Conservation (phyloP, 352 stramenopile species). For the Phytophthora europaea region DNA sequence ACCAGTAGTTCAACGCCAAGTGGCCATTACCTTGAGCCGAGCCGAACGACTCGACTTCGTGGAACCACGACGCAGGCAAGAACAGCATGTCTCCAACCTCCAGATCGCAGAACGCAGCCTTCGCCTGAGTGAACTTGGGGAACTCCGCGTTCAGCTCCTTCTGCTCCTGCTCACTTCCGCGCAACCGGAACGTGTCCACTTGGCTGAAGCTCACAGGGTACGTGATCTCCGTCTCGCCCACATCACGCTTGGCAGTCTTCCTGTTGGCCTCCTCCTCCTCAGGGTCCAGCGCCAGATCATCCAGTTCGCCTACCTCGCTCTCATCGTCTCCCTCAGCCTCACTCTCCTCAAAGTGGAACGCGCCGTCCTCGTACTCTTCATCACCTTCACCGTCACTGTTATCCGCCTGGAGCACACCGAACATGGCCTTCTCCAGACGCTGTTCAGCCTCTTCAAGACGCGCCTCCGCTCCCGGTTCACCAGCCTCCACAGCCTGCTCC, state of each 20-base stretch:
- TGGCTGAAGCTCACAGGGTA: slow-evolving; percentile 84
- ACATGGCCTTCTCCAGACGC: slow-evolving; percentile 75
- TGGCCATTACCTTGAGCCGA: slow-evolving; percentile 64
- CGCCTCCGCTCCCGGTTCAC: slow-evolving; percentile 53
- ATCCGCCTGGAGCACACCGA: slow-evolving; percentile 79
- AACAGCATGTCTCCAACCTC: slow-evolving; percentile 96
- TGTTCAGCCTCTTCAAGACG: slow-evolving; percentile 70
- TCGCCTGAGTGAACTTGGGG: slow-evolving; percentile 65
- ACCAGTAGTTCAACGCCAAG: slow-evolving; percentile 92
- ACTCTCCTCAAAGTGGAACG: slow-evolving; percentile 69
- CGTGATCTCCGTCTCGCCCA: slow-evolving; percentile 64
- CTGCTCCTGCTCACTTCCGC: slow-evolving; percentile 33
- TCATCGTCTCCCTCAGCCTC: slow-evolving; percentile 64
- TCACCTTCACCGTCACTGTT: slow-evolving; percentile 52
- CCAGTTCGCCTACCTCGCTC: slow-evolving; percentile 53
- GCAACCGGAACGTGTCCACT: slow-evolving; percentile 65
- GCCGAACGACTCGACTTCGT: slow-evolving; percentile 94
- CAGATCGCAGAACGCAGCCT: slow-evolving; percentile 81
- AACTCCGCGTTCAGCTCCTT: slow-evolving; percentile 61
- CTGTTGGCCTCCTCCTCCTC: slow-evolving; percentile 49
- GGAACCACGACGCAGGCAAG: slow-evolving; percentile 98
- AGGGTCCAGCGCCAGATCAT: slow-evolving; percentile 58
- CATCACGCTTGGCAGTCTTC: slow-evolving; percentile 34
- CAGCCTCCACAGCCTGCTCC: slow-evolving; percentile 61
- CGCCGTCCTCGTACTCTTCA: slow-evolving; percentile 64